A percentile compares a stretch with the other conserved stretches of the same genome.
Conservation (phyloP, 2,329 filamentous ascomycete genomes). For the Cladosporium sphaerospermum region DNA sequence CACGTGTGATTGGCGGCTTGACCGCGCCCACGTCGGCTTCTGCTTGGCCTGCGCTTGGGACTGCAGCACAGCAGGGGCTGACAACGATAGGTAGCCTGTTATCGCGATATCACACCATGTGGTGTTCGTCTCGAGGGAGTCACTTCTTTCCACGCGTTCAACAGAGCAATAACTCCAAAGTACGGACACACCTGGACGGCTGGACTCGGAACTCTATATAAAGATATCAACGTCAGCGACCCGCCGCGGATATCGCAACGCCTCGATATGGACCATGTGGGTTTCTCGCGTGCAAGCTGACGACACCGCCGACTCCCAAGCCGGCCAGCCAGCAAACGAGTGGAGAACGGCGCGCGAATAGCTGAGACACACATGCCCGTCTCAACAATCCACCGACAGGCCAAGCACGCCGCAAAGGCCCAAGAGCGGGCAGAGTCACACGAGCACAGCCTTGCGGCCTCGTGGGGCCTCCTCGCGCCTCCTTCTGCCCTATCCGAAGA, state of each 20-base stretch:
- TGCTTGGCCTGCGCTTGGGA: not conserved
- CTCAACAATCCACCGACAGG: not conserved
- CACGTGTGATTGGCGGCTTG: not conserved
- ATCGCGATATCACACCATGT: too few relatives aligned
- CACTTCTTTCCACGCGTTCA: too few relatives aligned
- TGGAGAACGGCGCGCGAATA: not conserved
- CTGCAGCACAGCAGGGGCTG: not conserved
- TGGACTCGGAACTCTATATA: too few relatives aligned
- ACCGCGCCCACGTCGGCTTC: not conserved
- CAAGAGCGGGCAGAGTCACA: too few relatives aligned
- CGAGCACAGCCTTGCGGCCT: too few relatives aligned
- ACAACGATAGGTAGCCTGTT: too few relatives aligned
- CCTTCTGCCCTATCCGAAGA: too few relatives aligned
- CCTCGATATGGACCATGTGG: not conserved
- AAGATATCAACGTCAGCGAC: too few relatives aligned
- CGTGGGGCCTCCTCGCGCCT: too few relatives aligned
- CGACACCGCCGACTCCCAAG: not conserved
- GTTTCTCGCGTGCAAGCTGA: not conserved
- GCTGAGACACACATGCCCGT: not conserved
- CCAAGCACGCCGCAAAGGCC: not conserved
- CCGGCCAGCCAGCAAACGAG: not conserved
- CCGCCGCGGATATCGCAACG: not conserved
- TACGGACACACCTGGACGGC: too few relatives aligned
- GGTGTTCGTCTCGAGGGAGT: too few relatives aligned
- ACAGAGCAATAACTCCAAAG: too few relatives aligned